phyloP scores from a whole-genome alignment of 2,329 filamentous ascomycete genomes.

The Xylaria hypoxylon region DNA sequence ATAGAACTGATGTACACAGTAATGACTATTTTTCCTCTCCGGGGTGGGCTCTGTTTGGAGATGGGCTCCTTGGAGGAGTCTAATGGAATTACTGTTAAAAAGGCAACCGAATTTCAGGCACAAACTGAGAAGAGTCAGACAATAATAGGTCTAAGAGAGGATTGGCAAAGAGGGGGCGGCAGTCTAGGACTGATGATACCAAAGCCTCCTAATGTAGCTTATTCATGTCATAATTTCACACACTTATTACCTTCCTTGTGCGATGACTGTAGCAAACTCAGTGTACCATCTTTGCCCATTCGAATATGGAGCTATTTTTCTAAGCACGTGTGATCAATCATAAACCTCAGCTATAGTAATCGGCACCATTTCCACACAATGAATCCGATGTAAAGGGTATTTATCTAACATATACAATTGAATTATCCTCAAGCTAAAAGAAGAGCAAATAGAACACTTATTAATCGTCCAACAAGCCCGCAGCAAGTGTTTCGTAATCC shows the following conservation, averaged over 20 bases:
- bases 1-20: conserved; percentile 12
- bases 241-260: conserved; percentile 15
- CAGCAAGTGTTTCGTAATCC: conserved; percentile 81
- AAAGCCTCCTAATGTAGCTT: conserved; percentile 37
- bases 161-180: conserved; percentile 20
- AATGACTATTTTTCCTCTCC: conserved; percentile 3
- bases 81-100: conserved; percentile 11
- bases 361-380: neutral
- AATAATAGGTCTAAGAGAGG: neutral
- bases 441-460: conserved; percentile 12
- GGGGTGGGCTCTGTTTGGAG: conserved; percentile 9
- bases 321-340: neutral
- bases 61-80: conserved; percentile 20
- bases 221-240: conserved; percentile 37
- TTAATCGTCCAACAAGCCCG: conserved; percentile 71
- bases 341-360: neutral
- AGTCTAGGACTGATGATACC: conserved; percentile 43
- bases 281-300: neutral
- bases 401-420: neutral
- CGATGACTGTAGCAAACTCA: neutral
- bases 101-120: conserved; percentile 1
- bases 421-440: neutral
- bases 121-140: neutral
- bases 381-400: neutral
- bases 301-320: neutral